These are phyloP conservation scores for Cyberlindnera nakhonratchasimensis DNA, from an alignment of 805 yeast species.

Conservation along the genomic window DNA sequence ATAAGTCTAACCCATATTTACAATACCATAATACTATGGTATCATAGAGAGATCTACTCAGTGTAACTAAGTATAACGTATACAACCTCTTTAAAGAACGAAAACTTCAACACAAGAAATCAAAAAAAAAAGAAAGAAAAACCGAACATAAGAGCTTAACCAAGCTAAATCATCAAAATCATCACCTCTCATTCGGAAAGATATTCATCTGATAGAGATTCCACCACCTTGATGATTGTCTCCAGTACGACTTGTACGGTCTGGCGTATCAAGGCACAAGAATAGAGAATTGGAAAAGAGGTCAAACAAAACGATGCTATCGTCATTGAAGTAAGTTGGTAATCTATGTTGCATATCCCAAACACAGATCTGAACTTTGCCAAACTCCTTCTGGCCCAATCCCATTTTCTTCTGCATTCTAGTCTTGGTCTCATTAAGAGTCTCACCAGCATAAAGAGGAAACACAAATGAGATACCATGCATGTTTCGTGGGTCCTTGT, in stretches of 20 bases:
- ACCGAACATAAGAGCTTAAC: background rate
- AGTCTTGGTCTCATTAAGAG: constrained; percentile 53
- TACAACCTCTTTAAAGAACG: background rate
- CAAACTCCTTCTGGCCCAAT: constrained; percentile 74
- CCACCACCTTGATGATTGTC: constrained; percentile 52
- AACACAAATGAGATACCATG: constrained; percentile 90
- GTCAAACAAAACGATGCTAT: constrained; percentile 53
- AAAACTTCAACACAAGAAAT: background rate
- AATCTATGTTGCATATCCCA: constrained; percentile 31
- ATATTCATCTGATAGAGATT: constrained; percentile 32
- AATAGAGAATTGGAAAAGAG: constrained; percentile 31
- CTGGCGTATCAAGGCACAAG: constrained; percentile 86
- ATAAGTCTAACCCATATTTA: no score
- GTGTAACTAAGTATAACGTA: no score
- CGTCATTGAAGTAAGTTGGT: constrained; percentile 40
- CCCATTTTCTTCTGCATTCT: constrained; percentile 73
- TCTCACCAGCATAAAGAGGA: constrained; percentile 65
- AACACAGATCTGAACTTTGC: constrained; percentile 56
- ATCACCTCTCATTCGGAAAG: background rate
- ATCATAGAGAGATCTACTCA: no score
- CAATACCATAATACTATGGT: no score
- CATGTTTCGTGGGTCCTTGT: constrained; percentile 56
- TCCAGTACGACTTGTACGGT: constrained; percentile 43
- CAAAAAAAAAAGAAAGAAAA: background rate
- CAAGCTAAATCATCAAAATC: no score